A percentile compares a stretch with the other conserved stretches of the same genome.
Evolutionary conservation across 768 basidiomycete species (phyloP).

Genomic region (Russula earlei): DNA sequence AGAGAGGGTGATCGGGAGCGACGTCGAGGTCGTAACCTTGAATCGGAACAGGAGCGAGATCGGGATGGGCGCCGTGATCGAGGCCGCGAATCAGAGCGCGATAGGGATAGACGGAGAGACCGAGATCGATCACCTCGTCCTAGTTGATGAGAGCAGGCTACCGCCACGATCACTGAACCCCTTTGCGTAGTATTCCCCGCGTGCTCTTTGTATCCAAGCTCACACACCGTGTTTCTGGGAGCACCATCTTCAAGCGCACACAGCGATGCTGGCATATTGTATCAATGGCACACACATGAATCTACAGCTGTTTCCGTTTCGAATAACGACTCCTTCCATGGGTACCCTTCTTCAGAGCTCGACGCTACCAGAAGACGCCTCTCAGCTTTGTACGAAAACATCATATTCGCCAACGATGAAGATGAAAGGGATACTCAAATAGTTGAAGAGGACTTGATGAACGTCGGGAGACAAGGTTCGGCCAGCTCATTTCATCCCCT

Average conservation of each 20-base stretch:
- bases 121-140: constrained; percentile 5
- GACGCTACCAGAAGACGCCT: too few species aligned
- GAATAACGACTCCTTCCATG: constrained; percentile 15
- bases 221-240: constrained; percentile 43
- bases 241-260: constrained; percentile 32
- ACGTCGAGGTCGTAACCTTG: neutral
- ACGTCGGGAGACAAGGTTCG: neutral
- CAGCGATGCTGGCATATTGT: constrained; percentile 27
- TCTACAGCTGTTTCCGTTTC: constrained; percentile 18
- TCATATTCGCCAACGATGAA: too few species aligned
- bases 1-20: constrained; percentile 1
- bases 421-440: too few species aligned
- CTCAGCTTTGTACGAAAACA: constrained; percentile 21
- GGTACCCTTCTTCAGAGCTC: constrained; percentile 32
- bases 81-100: constrained; percentile 20
- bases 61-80: constrained; percentile 1
- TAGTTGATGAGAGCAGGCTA: too few species aligned
- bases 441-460: too few species aligned
- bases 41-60: neutral
- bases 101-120: constrained; percentile 11
- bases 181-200: neutral
- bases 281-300: constrained; percentile 41
- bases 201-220: neutral
- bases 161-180: too few species aligned
- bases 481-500: neutral